phyloP scores from a whole-genome alignment of 768 basidiomycete genomes.

The Rhizopogon salebrosus region DNA sequence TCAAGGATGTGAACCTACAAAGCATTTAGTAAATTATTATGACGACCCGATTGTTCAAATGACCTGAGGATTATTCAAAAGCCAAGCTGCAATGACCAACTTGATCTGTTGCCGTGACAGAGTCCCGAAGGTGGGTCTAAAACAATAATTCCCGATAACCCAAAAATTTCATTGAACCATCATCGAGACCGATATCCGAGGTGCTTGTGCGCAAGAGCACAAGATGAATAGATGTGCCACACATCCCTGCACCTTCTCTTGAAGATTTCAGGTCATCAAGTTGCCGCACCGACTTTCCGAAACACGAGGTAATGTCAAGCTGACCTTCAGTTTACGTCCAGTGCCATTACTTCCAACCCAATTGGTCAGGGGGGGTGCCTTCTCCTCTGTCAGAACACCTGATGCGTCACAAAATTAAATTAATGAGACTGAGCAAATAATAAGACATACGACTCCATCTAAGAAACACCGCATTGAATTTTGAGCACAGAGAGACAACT shows the following conservation, averaged over 20 bases:
- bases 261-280: slow-evolving; percentile 97
- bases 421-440: slow-evolving; percentile 5
- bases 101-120: slow-evolving; percentile 89
- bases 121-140: neutral
- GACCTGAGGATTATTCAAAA: slow-evolving; percentile 95
- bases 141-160: slow-evolving; percentile 61
- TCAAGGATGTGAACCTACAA: slow-evolving; percentile 69
- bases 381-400: slow-evolving; percentile 88
- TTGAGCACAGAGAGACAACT: too few species aligned
- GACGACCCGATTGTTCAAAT: slow-evolving; percentile 10
- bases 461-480: slow-evolving; percentile 99
- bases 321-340: slow-evolving; percentile 84
- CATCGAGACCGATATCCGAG: slow-evolving; percentile 94
- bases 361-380: slow-evolving; percentile 69
- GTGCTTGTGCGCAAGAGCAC: slow-evolving; percentile 91
- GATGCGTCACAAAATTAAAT: slow-evolving; percentile 11
- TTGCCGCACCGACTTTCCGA: slow-evolving; percentile 84
- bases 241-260: slow-evolving; percentile 87
- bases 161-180: slow-evolving; percentile 94
- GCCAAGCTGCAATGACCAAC: slow-evolving; percentile 87
- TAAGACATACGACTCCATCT: slow-evolving; percentile 83
- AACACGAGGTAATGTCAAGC: slow-evolving; percentile 35
- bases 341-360: slow-evolving; percentile 91
- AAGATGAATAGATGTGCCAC: slow-evolving; percentile 75
- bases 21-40: slow-evolving; percentile 4